Percentiles rank a stretch among this genome's conserved stretches.
These are phyloP conservation scores for Casuarina cunninghamiana DNA, from an alignment of 306 rosid species.

Conservation along the genomic window DNA sequence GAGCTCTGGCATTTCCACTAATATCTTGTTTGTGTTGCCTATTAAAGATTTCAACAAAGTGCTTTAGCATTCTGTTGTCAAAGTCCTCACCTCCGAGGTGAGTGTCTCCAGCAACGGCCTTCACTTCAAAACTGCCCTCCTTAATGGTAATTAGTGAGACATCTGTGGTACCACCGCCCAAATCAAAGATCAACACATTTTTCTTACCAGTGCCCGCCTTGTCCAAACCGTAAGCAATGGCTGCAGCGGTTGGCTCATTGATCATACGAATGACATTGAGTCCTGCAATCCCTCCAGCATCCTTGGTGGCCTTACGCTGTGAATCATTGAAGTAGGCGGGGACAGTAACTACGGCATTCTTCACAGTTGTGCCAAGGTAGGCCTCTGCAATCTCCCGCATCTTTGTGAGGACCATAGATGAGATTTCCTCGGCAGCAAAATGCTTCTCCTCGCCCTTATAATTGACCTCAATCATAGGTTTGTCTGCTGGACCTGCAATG, in stretches of 20 bases:
- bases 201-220: neutral
- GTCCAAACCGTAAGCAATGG: constrained; percentile 17
- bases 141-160: constrained; percentile 13
- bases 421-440: constrained; percentile 12
- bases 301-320: constrained; percentile 1
- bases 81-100: constrained; percentile 43
- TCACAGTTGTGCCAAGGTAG: neutral
- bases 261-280: constrained; percentile 1
- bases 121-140: constrained; percentile 5
- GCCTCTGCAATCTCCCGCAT: constrained; percentile 9
- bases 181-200: constrained; percentile 18
- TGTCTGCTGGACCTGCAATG: neutral
- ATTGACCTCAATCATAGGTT: constrained; percentile 13
- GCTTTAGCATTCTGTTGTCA: constrained; percentile 25
- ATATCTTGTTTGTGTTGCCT: constrained; percentile 24
- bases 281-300: neutral
- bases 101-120: constrained; percentile 33
- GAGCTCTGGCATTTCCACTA: neutral
- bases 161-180: constrained; percentile 20
- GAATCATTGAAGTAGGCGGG: neutral
- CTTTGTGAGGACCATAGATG: constrained; percentile 4
- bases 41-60: constrained; percentile 21
- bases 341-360: neutral
- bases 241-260: constrained; percentile 20
- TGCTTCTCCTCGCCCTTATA: neutral